These are phyloP conservation scores for Salix arbutifolia DNA, from an alignment of 345 rosid genomes.

Conservation along the genomic window DNA sequence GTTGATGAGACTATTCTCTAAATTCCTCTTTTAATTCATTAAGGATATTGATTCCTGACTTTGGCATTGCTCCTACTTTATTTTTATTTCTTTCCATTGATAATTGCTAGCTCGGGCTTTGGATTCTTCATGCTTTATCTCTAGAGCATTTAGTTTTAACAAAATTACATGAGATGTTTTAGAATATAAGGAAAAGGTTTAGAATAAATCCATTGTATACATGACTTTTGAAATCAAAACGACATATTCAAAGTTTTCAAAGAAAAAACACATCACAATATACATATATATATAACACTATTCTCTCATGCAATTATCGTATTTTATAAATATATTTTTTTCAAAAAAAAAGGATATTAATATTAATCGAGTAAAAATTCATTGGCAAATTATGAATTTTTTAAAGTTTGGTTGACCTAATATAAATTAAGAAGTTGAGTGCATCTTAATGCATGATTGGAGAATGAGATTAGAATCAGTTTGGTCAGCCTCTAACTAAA, in stretches of 20 bases:
- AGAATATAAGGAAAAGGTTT: too few species aligned
- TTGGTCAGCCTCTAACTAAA: slow-evolving; percentile 39
- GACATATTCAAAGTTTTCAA: too few species aligned
- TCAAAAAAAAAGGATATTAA: too few species aligned
- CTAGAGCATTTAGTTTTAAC: too few species aligned
- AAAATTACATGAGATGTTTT: too few species aligned
- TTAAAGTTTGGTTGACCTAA: not conserved
- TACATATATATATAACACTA: too few species aligned
- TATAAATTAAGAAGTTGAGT: not conserved
- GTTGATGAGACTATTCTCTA: slow-evolving; percentile 19
- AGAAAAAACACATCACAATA: too few species aligned
- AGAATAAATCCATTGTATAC: too few species aligned
- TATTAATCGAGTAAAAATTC: too few species aligned
- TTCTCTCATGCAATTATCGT: too few species aligned
- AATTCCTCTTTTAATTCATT: slow-evolving; percentile 30
- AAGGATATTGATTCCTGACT: slow-evolving; percentile 22
- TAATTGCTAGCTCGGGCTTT: slow-evolving; percentile 25
- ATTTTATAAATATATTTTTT: too few species aligned
- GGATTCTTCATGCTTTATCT: slow-evolving; percentile 25
- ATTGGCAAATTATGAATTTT: not conserved
- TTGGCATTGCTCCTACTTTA: slow-evolving; percentile 6
- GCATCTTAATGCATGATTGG: slow-evolving; percentile 22
- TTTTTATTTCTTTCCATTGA: slow-evolving; percentile 1
- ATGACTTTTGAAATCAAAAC: too few species aligned
- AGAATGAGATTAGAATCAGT: slow-evolving; percentile 42